Evolutionary conservation across 352 stramenopile genomes (phyloP), one percentile per base, ranked within the genome.

Genomic region (Pythium utonaiense): DNA sequence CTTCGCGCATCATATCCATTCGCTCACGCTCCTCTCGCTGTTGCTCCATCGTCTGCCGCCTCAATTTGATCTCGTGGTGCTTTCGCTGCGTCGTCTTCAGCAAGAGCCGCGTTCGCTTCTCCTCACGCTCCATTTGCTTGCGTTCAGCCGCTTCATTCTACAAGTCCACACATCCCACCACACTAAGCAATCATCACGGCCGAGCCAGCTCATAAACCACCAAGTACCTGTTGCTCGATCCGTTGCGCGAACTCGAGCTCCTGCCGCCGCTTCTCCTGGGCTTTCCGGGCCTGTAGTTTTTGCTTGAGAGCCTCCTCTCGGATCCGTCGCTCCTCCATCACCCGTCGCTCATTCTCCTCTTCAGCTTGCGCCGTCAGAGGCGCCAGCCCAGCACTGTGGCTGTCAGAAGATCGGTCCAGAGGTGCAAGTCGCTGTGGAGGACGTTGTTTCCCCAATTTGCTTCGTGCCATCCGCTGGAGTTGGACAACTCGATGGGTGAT

Each of bases 61-160:
- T 76, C 36, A 72, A 66, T 31, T 75, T 77, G 57, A 74, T 73
- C 6, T 71, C 75, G 50, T 63, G 54, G 21, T 67, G 55, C 24
- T 80, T 77, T 8, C 83, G 77, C 34, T 83, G 74, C 10, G 82
- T 50, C 12, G 82, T 68, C 61, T 91, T 91, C 7, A 78, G 21
- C 16, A 77, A 62, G 22, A 95, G 56, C 12, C 83, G 74, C 24
- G 73, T 57, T 10, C 69, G 52, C 30, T 86, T 86, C 47, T 95
- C 85, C 54, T 95, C 83, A 2, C 79, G 75, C 48, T 89, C 78
- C 83, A 93, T 91, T 4, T 75, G 49, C 48, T 73, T 87, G 1
- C 75, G 66, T 42, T 93, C 85, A 22, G 31, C 70, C 6, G 69
- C 62, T 72, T 90, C 77, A 27, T 49, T 77, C 84, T 93, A 58